Conservation (phyloP, 257 asterid species). For the Primulina huaijiensis region DNA sequence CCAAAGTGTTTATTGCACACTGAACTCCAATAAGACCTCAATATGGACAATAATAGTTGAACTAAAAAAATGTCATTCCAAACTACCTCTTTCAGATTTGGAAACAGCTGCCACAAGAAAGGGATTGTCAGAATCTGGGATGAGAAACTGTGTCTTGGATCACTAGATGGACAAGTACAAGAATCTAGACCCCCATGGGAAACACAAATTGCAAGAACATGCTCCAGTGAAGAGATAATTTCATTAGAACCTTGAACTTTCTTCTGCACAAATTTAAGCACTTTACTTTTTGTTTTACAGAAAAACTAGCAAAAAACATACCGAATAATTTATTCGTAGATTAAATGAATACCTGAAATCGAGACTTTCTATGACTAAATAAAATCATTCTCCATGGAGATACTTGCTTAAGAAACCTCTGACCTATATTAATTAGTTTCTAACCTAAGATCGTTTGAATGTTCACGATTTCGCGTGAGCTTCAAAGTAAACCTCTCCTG, state of each 20-base stretch:
- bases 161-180: constrained; percentile 65
- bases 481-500: not conserved
- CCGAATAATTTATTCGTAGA: not conserved
- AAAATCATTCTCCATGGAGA: constrained; percentile 12
- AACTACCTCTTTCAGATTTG: constrained; percentile 82
- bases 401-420: constrained; percentile 11
- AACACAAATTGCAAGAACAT: constrained; percentile 49
- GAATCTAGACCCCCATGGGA: constrained; percentile 76
- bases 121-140: constrained; percentile 88
- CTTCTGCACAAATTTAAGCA: constrained; percentile 49
- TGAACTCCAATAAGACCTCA: not conserved
- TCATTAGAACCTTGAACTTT: constrained; percentile 45
- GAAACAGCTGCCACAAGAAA: constrained; percentile 78
- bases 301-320: not conserved
- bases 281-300: constrained; percentile 18
- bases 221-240: constrained; percentile 64
- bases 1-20: constrained; percentile 16
- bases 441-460: not conserved
- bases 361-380: constrained; percentile 9
- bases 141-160: constrained; percentile 61
- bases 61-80: constrained; percentile 14
- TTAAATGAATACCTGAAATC: not conserved
- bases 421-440: not conserved
- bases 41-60: constrained; percentile 2
- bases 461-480: not conserved